Evolutionary conservation across 345 rosid genomes (phyloP).

Genomic region (Limnanthes douglasii): DNA sequence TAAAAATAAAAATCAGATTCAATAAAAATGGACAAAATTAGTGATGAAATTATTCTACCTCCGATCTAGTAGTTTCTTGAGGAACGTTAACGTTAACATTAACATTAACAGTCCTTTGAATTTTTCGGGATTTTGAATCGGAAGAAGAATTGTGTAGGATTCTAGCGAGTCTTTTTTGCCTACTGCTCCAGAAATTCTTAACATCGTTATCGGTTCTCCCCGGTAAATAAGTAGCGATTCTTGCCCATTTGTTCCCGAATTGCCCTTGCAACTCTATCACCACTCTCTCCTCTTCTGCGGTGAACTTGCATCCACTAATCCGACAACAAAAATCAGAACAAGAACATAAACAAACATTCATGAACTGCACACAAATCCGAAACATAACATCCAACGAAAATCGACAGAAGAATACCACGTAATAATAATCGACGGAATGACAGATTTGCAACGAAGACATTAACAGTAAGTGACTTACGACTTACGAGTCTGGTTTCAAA

Average conservation of each 20-base stretch:
- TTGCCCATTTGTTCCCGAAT: constrained; percentile 93
- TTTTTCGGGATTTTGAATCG: constrained; percentile 17
- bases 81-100: too few species aligned
- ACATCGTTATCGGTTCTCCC: constrained; percentile 94
- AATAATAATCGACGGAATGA: too few species aligned
- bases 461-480: too few species aligned
- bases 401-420: too few species aligned
- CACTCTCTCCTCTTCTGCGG: constrained; percentile 71
- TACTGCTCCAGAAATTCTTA: constrained; percentile 94
- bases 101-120: constrained; percentile 7
- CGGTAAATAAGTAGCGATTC: constrained; percentile 64
- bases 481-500: too few species aligned
- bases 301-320: constrained; percentile 76
- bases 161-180: constrained; percentile 76
- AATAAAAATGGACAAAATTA: too few species aligned
- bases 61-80: constrained; percentile 6
- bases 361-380: background rate
- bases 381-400: background rate
- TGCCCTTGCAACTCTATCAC: constrained; percentile 81
- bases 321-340: too few species aligned
- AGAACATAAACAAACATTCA: background rate
- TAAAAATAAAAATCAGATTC: too few species aligned
- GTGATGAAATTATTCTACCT: too few species aligned
- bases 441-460: too few species aligned
- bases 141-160: constrained; percentile 38